These are phyloP conservation scores for Neonothopanus nambi DNA, from an alignment of 1,284 basidiomycete species.

Conservation along the genomic window DNA sequence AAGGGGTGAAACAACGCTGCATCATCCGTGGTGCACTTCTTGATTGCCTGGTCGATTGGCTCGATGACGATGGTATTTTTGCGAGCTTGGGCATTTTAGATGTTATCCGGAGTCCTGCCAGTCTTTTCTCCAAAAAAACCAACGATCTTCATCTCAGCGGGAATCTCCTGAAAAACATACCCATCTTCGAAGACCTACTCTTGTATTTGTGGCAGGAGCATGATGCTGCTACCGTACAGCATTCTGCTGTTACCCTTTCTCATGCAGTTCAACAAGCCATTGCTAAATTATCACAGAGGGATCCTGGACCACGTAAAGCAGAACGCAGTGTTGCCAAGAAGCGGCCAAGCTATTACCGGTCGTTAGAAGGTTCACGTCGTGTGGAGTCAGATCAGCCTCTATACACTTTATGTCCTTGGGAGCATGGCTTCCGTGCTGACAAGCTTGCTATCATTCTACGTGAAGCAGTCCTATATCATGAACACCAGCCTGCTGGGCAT, in stretches of 20 bases:
- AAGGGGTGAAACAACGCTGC: neutral
- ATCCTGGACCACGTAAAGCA: neutral
- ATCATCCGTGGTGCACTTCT: neutral
- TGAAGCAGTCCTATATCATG: neutral
- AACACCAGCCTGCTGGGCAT: neutral
- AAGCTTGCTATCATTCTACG: neutral
- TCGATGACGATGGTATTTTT: constrained; percentile 4
- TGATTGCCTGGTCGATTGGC: constrained; percentile 4
- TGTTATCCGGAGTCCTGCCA: neutral
- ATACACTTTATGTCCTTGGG: neutral
- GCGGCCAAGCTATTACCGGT: neutral
- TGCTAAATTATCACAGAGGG: neutral
- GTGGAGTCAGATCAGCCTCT: neutral
- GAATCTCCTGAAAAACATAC: neutral
- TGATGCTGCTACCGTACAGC: neutral
- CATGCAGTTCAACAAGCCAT: neutral
- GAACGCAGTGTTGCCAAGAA: neutral
- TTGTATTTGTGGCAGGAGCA: neutral
- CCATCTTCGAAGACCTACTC: neutral
- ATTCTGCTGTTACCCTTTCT: neutral
- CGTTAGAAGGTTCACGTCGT: neutral
- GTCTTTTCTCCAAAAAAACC: neutral
- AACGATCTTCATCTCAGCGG: neutral
- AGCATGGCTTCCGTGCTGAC: neutral
- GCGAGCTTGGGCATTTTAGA: neutral